Conservation (phyloP, 1,284 basidiomycete species). For the Cystobasidium slooffiae region DNA sequence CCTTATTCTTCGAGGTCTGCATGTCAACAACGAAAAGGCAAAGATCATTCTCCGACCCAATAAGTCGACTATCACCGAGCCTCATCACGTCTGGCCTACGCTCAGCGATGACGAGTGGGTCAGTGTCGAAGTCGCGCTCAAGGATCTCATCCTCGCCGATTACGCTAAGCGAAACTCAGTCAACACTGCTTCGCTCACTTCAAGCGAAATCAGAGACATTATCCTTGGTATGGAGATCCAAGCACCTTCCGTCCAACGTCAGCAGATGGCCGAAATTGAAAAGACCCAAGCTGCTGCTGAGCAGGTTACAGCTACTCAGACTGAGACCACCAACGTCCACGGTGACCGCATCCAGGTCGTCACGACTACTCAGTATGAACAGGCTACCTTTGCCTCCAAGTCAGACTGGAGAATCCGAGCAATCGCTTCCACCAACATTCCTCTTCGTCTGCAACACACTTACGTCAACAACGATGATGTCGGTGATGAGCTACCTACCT, state of each 20-base stretch:
- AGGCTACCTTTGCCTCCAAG: slow-evolving; percentile 96
- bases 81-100: slow-evolving; percentile 97
- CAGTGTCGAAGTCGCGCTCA: slow-evolving; percentile 95
- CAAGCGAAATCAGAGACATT: slow-evolving; percentile 93
- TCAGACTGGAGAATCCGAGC: slow-evolving; percentile 84
- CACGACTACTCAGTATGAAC: slow-evolving; percentile 97
- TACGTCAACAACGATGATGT: slow-evolving; percentile 99
- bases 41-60: slow-evolving; percentile 66
- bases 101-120: slow-evolving; percentile 97
- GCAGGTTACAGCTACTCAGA: slow-evolving; percentile 96
- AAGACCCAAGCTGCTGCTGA: slow-evolving; percentile 87
- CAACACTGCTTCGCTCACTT: slow-evolving; percentile 95
- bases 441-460: slow-evolving; percentile 94
- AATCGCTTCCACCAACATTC: slow-evolving; percentile 79
- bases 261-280: slow-evolving; percentile 99
- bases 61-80: slow-evolving; percentile 87
- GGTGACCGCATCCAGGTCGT: slow-evolving; percentile 96
- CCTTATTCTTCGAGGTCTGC: slow-evolving; percentile 89
- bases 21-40: slow-evolving; percentile 99
- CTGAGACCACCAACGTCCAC: slow-evolving; percentile 95
- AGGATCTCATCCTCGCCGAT: slow-evolving; percentile 67
- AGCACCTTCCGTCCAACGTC: slow-evolving; percentile 79
- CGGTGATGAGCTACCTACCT: slow-evolving; percentile 95
- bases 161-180: slow-evolving; percentile 99
- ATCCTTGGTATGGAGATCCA: slow-evolving; percentile 97